Base-by-base conservation (phyloP, 2,329 filamentous ascomycete species). In the Pseudogymnoascus sp. region DNA sequence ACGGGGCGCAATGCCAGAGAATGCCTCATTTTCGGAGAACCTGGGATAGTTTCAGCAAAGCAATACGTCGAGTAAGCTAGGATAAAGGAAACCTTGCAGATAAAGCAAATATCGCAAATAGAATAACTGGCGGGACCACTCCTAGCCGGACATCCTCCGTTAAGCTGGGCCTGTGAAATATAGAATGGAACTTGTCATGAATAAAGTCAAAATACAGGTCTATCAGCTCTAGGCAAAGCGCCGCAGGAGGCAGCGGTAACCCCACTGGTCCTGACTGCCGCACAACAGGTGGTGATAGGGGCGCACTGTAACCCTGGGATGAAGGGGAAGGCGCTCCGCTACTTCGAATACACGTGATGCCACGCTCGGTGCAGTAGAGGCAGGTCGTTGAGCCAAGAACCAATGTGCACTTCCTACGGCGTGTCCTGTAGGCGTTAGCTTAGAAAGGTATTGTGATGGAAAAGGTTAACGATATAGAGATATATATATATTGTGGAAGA, bases 141-240 rank as follows among this genome's bases (percentile, higher is more conserved):
- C 62, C 61, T 30, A 58, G 30, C 21, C 34, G 10, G 2, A 66
- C 60, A 39, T 64, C 58, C 30, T 60, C 60, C 13, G 62, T 59
- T 19, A 67, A 62, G 28, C 48, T 63, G n/a, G 63, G 62, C 19
- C 62, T 58, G 38, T 67, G 65, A n/a, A 67, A 67, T 13, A 67
- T 33, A 10, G 61, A 62, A 56, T 67, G 65, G 19, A 66, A 66
- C 37, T 66, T 63, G 35, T 66, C 65, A 55, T 67, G 65, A 10
- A 66, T 63, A 30, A 63, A 61, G 41, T 66, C 64, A 57, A 67
- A 67, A 58, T 67, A 67, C 7, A 65, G 55, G 15, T 63, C 60
- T 6, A 65, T 61, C 10, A 67, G 58, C 57, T 66, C 65, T 8
- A 63, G 18, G 15, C 63, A 61, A 23, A 65, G 33, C 26, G n/a